phyloP scores from a whole-genome alignment of 441 rosid genomes.

The Heliophila coronopifolia region DNA sequence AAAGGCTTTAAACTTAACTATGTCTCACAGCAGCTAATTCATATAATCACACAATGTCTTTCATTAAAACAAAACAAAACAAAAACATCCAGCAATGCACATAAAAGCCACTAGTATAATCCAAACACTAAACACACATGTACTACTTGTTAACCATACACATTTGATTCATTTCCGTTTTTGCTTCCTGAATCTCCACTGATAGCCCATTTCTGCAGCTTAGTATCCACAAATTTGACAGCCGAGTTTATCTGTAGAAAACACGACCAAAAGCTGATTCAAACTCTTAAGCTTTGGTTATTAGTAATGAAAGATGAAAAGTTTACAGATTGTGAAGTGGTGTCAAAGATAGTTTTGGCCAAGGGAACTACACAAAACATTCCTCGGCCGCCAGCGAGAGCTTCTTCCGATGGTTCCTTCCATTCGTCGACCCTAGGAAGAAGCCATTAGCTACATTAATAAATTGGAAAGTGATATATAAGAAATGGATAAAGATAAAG shows the following conservation, averaged over 20 bases:
- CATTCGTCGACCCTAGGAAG: constrained; percentile 53
- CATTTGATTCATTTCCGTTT: neutral
- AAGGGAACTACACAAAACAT: constrained; percentile 60
- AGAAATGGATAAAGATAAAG: neutral
- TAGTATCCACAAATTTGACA: constrained; percentile 7
- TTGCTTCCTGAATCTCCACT: neutral
- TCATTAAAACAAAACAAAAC: neutral
- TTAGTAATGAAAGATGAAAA: too few relatives aligned
- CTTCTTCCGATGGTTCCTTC: constrained; percentile 58
- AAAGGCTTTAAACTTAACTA: too few relatives aligned
- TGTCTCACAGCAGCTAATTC: too few relatives aligned
- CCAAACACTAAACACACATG: neutral
- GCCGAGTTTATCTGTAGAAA: constrained; percentile 21
- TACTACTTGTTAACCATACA: neutral
- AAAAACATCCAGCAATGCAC: neutral
- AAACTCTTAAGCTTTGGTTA: too few relatives aligned
- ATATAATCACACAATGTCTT: constrained; percentile 6
- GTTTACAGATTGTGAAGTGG: constrained; percentile 40
- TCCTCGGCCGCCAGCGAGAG: constrained; percentile 60
- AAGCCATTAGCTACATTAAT: neutral
- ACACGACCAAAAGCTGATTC: neutral
- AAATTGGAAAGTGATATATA: neutral
- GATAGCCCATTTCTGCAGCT: constrained; percentile 9
- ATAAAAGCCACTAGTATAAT: neutral
- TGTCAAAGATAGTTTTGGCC: constrained; percentile 30